Base-by-base conservation (phyloP, 2,329 filamentous ascomycete genomes). In the Phialophora tarda region DNA sequence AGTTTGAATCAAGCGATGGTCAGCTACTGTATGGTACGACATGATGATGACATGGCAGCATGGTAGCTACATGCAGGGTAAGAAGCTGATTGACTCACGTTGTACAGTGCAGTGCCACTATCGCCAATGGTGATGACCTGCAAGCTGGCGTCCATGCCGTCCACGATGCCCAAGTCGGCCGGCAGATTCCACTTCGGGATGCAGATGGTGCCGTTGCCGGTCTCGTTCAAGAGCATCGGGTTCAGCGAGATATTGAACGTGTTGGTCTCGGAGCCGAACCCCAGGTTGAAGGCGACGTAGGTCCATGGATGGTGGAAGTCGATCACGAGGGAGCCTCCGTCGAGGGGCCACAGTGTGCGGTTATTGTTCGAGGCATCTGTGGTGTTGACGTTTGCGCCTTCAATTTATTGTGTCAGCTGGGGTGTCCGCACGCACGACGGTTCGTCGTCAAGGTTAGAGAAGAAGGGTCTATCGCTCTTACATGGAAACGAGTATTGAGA, bases 281-380 rank as follows among this genome's bases (percentile, higher is more conserved):
- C 82, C 3, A 83, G 75, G 70, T 83, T 83, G 54, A 84, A 76
- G 62, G 79, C 81, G 1, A 82, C 82, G 30, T 82, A 76, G 2
- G 81, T 80, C 70, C 75, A 79, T 21, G 73, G 73, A 72, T 83
- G 82, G 41, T 73, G 72, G 30, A 78, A 79, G 44, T 77, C 75
- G 72, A 82, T 76, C 23, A 73, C 69, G 21, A 83, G 66, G 5
- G 79, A 77, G 62, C 81, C 82, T 54, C 81, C 81, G 11, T 76
- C 75, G 3, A 79, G 66, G 7, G 81, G 81, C 82, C 82, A 84
- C 34, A 74, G 67, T 4, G 82, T 83, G 66, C 81, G 81, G 74
- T 82, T 83, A 30, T 38, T 51, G 50, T 66, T 58, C 23, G 67
- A 62, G 38, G 51, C 59, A 41, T 56, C 41, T 51, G 78, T 78